Conservation (phyloP, 1,284 basidiomycete species). For the Ceraceosorus guamensis region DNA sequence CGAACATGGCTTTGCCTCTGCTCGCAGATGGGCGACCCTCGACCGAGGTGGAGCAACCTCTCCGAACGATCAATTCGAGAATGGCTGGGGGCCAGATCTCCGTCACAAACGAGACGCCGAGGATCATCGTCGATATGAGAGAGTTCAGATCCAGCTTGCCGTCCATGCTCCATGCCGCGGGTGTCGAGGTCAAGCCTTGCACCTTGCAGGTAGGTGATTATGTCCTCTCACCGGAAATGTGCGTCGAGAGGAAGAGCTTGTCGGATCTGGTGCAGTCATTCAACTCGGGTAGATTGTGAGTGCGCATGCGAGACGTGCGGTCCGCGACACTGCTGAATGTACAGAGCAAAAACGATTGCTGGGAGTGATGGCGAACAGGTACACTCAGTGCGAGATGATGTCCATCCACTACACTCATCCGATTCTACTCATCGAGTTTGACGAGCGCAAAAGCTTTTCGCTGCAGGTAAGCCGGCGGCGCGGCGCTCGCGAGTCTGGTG, state of each 20-base stretch:
- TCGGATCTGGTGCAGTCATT: slow-evolving; percentile 85
- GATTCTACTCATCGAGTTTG: slow-evolving; percentile 93
- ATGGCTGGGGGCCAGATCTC: slow-evolving; percentile 74
- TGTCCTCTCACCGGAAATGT: slow-evolving; percentile 87
- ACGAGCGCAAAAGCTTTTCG: slow-evolving; percentile 90
- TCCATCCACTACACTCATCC: slow-evolving; percentile 90
- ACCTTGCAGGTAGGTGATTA: slow-evolving; percentile 95
- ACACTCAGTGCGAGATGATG: slow-evolving; percentile 96
- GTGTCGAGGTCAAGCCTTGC: slow-evolving; percentile 73
- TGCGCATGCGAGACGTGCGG: not conserved
- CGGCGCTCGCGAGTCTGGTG: too few relatives aligned
- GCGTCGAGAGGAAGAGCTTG: slow-evolving; percentile 90
- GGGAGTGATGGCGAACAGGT: slow-evolving; percentile 44
- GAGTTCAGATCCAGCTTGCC: slow-evolving; percentile 92
- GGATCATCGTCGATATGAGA: slow-evolving; percentile 90
- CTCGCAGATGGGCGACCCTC: slow-evolving; percentile 63
- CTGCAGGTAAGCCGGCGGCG: slow-evolving; percentile 39
- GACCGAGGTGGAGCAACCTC: slow-evolving; percentile 52
- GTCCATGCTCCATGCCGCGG: slow-evolving; percentile 76
- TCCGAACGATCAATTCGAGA: slow-evolving; percentile 79
- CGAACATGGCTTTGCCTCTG: slow-evolving; percentile 81
- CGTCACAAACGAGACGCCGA: slow-evolving; percentile 61
- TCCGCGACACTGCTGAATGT: not conserved
- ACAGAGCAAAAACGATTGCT: not conserved
- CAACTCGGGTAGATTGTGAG: slow-evolving; percentile 71